Percentiles rank a stretch among this genome's conserved stretches.
Conservation (phyloP, 116 monocot genomes). For the Phalaenopsis hybrid region DNA sequence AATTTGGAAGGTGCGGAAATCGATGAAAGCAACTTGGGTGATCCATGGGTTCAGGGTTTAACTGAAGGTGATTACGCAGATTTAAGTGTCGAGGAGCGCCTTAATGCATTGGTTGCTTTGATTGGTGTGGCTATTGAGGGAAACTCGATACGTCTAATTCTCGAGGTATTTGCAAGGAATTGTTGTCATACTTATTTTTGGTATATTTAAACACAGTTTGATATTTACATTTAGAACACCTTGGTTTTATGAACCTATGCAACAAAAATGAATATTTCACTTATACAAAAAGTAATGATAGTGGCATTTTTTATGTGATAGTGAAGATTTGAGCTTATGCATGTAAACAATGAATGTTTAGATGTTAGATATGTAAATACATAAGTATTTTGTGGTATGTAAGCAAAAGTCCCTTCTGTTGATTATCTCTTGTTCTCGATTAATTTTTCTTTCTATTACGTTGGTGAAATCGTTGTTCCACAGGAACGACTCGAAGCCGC, state of each 20-base stretch:
- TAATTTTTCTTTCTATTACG: background rate
- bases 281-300: too few relatives aligned
- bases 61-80: slow-evolving; percentile 89
- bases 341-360: too few relatives aligned
- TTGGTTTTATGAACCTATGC: too few relatives aligned
- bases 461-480: slow-evolving; percentile 11
- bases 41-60: slow-evolving; percentile 83
- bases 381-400: too few relatives aligned
- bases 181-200: background rate
- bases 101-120: slow-evolving; percentile 82
- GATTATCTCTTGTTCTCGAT: background rate
- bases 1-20: slow-evolving; percentile 55
- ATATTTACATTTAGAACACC: too few relatives aligned
- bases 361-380: too few relatives aligned
- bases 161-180: slow-evolving; percentile 54
- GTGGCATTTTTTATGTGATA: too few relatives aligned
- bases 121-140: slow-evolving; percentile 82
- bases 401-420: background rate
- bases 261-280: too few relatives aligned
- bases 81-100: slow-evolving; percentile 85
- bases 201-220: too few relatives aligned
- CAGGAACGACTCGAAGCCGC: slow-evolving; percentile 98
- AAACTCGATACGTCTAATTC: slow-evolving; percentile 68
- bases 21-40: slow-evolving; percentile 78
- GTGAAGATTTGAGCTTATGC: too few relatives aligned